phyloP scores from a whole-genome alignment of 2,329 filamentous ascomycete species.

The Curvularia eragrostidis region DNA sequence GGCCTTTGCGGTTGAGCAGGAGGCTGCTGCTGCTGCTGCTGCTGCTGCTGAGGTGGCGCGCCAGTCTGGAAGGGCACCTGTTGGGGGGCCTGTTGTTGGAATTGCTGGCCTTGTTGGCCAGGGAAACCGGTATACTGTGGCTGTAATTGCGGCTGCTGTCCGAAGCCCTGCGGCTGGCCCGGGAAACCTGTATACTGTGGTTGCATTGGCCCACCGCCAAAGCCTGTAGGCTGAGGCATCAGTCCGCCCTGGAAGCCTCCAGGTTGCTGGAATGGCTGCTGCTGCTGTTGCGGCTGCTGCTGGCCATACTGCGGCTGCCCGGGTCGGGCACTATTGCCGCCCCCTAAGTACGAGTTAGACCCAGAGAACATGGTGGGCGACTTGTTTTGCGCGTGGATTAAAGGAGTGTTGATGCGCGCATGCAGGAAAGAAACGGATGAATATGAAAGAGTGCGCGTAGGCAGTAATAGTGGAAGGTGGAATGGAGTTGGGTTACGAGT shows the following conservation, averaged over 20 bases:
- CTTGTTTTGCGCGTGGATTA: conserved; percentile 28
- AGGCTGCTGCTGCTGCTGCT: conserved; percentile 67
- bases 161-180: conserved; percentile 55
- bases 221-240: conserved; percentile 60
- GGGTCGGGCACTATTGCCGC: conserved; percentile 75
- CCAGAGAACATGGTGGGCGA: conserved; percentile 79
- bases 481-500: conserved; percentile 31
- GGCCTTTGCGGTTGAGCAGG: conserved; percentile 55
- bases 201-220: conserved; percentile 59
- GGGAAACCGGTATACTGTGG: conserved; percentile 58
- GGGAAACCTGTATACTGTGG: conserved; percentile 59
- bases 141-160: conserved; percentile 54
- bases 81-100: conserved; percentile 62
- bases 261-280: conserved; percentile 61
- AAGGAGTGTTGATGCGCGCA: conserved; percentile 27
- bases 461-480: conserved; percentile 29
- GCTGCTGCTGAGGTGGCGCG: conserved; percentile 64
- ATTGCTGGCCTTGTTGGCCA: conserved; percentile 51
- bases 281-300: conserved; percentile 56
- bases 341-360: conserved; percentile 84
- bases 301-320: conserved; percentile 59
- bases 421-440: conserved; percentile 23
- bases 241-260: conserved; percentile 58
- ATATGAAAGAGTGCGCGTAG: conserved; percentile 22
- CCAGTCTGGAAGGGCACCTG: conserved; percentile 50